Base-by-base conservation (phyloP, 2,329 filamentous ascomycete species). In the Metarhizium brunneum region DNA sequence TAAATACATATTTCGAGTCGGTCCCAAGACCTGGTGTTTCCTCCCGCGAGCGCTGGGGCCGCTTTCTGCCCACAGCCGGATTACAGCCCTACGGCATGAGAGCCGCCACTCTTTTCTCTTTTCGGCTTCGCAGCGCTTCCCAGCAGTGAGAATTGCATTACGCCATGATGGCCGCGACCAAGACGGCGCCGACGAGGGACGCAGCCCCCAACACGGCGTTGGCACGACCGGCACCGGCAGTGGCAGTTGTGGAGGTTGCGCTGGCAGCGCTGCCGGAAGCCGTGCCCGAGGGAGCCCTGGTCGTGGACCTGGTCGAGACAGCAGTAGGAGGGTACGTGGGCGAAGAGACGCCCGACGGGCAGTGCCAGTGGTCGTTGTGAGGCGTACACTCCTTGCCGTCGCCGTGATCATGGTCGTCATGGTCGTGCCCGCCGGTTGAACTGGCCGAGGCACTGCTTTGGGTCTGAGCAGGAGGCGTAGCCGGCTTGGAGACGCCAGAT, bases 281-380 rank as follows among this genome's bases (percentile, higher is more conserved):
- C 8, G 29, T 20, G 57, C 7, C n/a, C 35, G 29, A 42, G 11
- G 47, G 13, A 8, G 36, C 25, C 48, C 43, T 45, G 32, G 53
- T 11, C 14, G 52, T 25, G 30, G 52, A 25, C 29, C 49, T 49
- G 42, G 54, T 14, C 11, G 52, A 16, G 20, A 49, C 35, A 25
- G 56, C 55, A 50, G 53, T 38, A 25, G 56, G 53, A 45, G 45
- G 32, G 8, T 6, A 6, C 16, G 53, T 48, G n/a, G 56, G 56
- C 20, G 53, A 51, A 4, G 56, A 38, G 4, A 61, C 57, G n/a
- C 60, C 62, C 2, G 59, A 55, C 11, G 58, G 59, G 50, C 61
- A 63, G 54, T 62, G 57, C 55, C 52, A 58, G 57, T 57, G 50
- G 52, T 56, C 52, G 5, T n/a, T 14, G 42, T 58, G 47, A 18